A percentile compares a stretch with the other conserved stretches of the same genome.
Evolutionary conservation across 75 land plant species (phyloP).

Genomic region (Cryptomeria japonica): DNA sequence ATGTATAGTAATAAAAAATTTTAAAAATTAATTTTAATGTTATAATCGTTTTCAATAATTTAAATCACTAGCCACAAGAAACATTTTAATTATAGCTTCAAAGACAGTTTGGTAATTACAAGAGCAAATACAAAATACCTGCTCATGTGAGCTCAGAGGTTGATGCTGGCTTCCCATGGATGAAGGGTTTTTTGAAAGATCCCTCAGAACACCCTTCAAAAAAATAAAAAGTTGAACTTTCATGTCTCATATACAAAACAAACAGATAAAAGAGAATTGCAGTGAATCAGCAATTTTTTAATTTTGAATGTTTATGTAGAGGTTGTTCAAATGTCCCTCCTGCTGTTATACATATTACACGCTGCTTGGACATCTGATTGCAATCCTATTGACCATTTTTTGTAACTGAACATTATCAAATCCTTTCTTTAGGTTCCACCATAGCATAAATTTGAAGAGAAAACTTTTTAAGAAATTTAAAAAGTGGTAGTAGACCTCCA

Average conservation of each 20-base stretch:
- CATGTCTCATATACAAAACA: neutral
- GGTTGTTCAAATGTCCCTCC: neutral
- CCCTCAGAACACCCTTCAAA: constrained; percentile 11
- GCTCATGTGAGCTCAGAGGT: neutral
- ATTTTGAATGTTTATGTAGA: neutral
- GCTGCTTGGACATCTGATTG: neutral
- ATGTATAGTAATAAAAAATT: neutral
- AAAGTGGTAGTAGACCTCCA: neutral
- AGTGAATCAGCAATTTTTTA: neutral
- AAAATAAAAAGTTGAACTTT: neutral
- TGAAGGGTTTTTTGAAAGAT: constrained; percentile 5
- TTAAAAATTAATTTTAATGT: neutral
- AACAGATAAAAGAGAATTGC: neutral
- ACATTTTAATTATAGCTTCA: neutral
- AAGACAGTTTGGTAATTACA: neutral
- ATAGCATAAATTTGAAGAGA: neutral
- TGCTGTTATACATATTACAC: neutral
- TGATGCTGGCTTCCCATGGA: neutral
- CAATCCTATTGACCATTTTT: neutral
- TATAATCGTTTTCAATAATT: neutral
- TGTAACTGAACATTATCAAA: neutral
- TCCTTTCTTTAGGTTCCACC: neutral
- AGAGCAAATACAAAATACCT: constrained; percentile 2
- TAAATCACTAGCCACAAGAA: neutral
- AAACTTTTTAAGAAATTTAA: neutral